phyloP scores from a whole-genome alignment of 208 protist genomes.

The Acanthamoeba healyi region DNA sequence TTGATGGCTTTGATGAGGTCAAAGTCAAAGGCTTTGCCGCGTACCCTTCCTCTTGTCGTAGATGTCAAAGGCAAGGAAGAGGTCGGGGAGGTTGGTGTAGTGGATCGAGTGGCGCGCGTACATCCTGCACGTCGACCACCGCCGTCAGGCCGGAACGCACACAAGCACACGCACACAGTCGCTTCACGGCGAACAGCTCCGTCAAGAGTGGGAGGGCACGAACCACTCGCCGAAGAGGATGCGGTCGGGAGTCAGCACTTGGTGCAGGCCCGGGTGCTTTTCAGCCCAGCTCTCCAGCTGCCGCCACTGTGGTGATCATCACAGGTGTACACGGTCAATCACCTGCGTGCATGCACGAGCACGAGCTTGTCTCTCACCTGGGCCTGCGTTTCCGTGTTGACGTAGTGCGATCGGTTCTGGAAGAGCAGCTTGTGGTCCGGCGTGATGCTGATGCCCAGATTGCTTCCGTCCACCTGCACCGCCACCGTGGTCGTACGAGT shows the following conservation, averaged over 20 bases:
- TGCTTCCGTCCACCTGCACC: conserved; percentile 68
- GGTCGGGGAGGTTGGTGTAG: conserved; percentile 54
- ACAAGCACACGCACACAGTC: too few relatives aligned
- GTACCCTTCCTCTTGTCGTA: conserved; percentile 52
- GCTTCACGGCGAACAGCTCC: too few relatives aligned
- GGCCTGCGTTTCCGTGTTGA: conserved; percentile 67
- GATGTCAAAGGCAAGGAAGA: conserved; percentile 74
- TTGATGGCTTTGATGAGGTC: too few relatives aligned
- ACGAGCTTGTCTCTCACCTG: background rate
- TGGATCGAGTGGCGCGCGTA: conserved; percentile 45
- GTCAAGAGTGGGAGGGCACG: background rate
- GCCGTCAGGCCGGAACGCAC: too few relatives aligned
- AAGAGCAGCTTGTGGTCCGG: conserved; percentile 35
- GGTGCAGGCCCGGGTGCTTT: conserved; percentile 1
- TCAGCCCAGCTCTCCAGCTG: conserved; percentile 47
- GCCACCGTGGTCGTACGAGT: too few relatives aligned
- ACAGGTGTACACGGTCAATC: background rate
- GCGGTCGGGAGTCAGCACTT: conserved; percentile 19
- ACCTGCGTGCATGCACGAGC: background rate
- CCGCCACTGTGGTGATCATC: background rate
- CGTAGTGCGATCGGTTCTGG: conserved; percentile 72
- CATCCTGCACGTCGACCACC: conserved; percentile 16
- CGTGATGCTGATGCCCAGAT: conserved; percentile 63
- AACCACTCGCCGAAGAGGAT: conserved; percentile 73
- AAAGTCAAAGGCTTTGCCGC: too few relatives aligned